Conservation (phyloP, 2,329 filamentous ascomycete genomes). For the Trichoderma hamatum region DNA sequence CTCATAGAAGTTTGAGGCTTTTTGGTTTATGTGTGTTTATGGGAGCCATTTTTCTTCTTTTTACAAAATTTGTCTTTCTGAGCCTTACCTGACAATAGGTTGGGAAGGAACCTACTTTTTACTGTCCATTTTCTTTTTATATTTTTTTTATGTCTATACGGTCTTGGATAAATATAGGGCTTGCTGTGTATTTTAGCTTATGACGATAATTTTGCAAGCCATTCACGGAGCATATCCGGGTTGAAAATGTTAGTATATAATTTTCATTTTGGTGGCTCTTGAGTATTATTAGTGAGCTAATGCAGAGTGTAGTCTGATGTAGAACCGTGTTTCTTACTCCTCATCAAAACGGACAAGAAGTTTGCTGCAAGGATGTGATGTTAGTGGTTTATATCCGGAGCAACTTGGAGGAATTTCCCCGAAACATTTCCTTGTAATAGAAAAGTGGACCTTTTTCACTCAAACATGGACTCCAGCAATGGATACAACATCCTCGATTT, state of each 20-base stretch:
- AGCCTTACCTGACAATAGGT: background rate
- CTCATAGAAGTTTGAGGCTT: background rate
- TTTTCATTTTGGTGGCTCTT: background rate
- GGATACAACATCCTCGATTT: background rate
- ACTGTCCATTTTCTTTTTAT: background rate
- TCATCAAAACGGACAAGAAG: background rate
- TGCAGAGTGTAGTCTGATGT: background rate
- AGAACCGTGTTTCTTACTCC: background rate
- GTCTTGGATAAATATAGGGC: constrained; percentile 22
- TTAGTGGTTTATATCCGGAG: background rate
- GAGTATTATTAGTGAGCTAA: background rate
- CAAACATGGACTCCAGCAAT: background rate
- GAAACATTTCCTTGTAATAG: background rate
- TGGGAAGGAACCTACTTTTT: background rate
- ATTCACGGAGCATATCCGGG: constrained; percentile 19
- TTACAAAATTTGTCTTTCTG: constrained; percentile 9
- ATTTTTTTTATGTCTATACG: constrained; percentile 22
- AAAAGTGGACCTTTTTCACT: background rate
- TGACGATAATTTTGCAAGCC: constrained; percentile 23
- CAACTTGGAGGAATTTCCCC: background rate
- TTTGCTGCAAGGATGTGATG: background rate
- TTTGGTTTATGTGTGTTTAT: constrained; percentile 8
- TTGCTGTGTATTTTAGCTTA: constrained; percentile 23
- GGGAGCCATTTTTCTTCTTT: background rate
- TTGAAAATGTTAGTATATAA: constrained; percentile 17